Evolutionary conservation across 2,329 filamentous ascomycete genomes (phyloP), one percentile per base, ranked within the genome.

Genomic region (Coniochaeta sp.): DNA sequence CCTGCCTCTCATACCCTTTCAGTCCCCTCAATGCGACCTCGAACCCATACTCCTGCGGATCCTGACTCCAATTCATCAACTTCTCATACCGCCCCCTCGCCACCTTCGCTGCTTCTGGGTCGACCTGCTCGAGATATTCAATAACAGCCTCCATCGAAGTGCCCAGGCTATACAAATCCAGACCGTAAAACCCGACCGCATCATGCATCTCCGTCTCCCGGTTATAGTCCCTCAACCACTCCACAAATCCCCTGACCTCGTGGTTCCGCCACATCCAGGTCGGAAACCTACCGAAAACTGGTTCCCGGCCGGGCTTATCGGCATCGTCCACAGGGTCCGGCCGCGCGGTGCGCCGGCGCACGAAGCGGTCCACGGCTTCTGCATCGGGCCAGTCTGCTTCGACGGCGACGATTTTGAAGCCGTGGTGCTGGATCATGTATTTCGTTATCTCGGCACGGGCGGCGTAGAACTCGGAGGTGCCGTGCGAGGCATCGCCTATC

Each of bases 241-340:
- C 77, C 12, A 79, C 74, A 56, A 83, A 77, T 2, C 74, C 73
- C 60, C 81, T 77, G 64, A 81, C 75, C 63, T 82, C 81, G 16
- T 69, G 68, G 62, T 83, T 83, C 12, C 80, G 74, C 80, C 80
- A 83, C 80, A 83, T 82, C 80, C 80, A 83, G 3, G 75, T 79
- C 16, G 80, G 80, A 56, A 82, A 83, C 28, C 79, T 73, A 43
- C 77, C 71, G 65, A 82, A 82, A 6, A 75, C 71, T 40, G 74
- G 72, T 14, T 74, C 67, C 11, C 31, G 6, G n/a, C 33, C 54
- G 28, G 11, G 31, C 33, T 60, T 17, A 14, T 22, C 54, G 50
- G 57, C 34, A 24, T 22, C 31, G n/a, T 57, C 54, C 68, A 26
- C 69, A 67, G 47, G 75, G 63, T 40, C 68, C 62, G 62, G 57